phyloP scores from a whole-genome alignment of 2,329 filamentous ascomycete genomes.

The Ploettnerulaceae sp. region DNA sequence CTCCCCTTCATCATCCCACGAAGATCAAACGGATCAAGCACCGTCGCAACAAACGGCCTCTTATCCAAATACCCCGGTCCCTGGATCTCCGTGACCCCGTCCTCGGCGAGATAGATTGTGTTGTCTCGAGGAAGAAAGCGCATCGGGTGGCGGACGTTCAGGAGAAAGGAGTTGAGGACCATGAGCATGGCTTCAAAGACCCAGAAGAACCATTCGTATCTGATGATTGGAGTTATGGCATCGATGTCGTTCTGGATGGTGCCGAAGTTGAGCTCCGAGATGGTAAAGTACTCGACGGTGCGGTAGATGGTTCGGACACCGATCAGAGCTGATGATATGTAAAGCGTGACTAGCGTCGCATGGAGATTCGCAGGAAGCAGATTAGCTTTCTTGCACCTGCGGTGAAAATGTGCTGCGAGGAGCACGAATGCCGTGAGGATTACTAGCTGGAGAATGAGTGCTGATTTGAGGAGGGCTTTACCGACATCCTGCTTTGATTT shows the following conservation, averaged over 20 bases:
- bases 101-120: conserved; percentile 46
- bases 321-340: conserved; percentile 46
- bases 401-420: conserved; percentile 47
- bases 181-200: conserved; percentile 52
- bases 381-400: conserved; percentile 37
- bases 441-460: conserved; percentile 50
- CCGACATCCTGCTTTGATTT: conserved; percentile 39
- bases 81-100: conserved; percentile 45
- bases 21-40: conserved; percentile 33
- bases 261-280: conserved; percentile 39
- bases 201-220: conserved; percentile 56
- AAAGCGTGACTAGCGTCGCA: conserved; percentile 44
- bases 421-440: conserved; percentile 46
- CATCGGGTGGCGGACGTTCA: conserved; percentile 49
- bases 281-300: conserved; percentile 53
- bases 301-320: conserved; percentile 52
- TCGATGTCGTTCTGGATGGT: conserved; percentile 31
- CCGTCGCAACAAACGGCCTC: conserved; percentile 31
- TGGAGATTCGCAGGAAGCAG: conserved; percentile 25
- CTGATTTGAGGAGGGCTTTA: conserved; percentile 44
- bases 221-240: conserved; percentile 44
- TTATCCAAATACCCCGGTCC: conserved; percentile 47
- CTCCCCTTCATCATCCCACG: conserved; percentile 22
- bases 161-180: conserved; percentile 45
- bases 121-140: conserved; percentile 44